These are phyloP conservation scores for Malus orientalis DNA, from an alignment of 306 rosid genomes.

Conservation along the genomic window DNA sequence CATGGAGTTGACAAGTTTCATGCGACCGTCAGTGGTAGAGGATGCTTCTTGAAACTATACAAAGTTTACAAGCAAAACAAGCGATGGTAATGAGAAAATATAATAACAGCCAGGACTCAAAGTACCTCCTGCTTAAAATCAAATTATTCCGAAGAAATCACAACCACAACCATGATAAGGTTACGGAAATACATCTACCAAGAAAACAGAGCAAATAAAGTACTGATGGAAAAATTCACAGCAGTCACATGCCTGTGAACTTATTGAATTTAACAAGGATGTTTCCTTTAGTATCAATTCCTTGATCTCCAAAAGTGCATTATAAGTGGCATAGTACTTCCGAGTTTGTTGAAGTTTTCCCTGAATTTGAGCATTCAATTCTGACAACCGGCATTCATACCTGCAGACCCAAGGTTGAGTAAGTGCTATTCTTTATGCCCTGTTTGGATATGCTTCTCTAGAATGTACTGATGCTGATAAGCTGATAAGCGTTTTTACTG, in stretches of 20 bases:
- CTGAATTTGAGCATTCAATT: slow-evolving; percentile 71
- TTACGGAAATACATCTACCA: background rate
- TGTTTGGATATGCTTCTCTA: background rate
- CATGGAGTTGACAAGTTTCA: slow-evolving; percentile 75
- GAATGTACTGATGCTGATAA: background rate
- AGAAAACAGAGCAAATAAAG: background rate
- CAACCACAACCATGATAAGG: background rate
- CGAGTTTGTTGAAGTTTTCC: slow-evolving; percentile 76
- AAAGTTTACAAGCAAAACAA: background rate
- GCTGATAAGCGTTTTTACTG: background rate
- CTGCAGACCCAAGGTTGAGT: slow-evolving; percentile 37
- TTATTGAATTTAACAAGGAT: slow-evolving; percentile 79
- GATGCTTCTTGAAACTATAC: slow-evolving; percentile 88
- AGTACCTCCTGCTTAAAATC: background rate
- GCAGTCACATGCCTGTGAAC: slow-evolving; percentile 58
- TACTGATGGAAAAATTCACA: background rate
- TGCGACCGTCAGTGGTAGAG: slow-evolving; percentile 54
- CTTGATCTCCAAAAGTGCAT: slow-evolving; percentile 87
- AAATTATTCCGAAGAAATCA: background rate
- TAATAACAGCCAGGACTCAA: background rate
- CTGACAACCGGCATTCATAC: slow-evolving; percentile 68
- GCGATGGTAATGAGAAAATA: background rate
- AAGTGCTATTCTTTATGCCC: background rate
- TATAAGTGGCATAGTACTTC: slow-evolving; percentile 72
- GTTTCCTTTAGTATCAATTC: slow-evolving; percentile 85